Percentiles rank a stretch among this genome's conserved stretches.
phyloP scores from a whole-genome alignment of 495 filamentous ascomycete species.

The Talaromyces wortmannii region DNA sequence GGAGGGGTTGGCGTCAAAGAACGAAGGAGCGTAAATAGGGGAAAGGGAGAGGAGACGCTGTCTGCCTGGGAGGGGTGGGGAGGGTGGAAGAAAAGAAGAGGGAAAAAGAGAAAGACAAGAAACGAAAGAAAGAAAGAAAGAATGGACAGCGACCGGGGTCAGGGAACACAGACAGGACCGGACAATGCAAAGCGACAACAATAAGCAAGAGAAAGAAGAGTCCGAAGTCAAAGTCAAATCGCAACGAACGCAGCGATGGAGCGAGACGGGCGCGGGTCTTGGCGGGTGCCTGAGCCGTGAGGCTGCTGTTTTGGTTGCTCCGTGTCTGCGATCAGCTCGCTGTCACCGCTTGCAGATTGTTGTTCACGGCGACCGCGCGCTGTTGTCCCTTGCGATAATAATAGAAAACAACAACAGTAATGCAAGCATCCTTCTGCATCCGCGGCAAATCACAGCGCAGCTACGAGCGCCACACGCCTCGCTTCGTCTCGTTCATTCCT shows the following conservation, averaged over 20 bases:
- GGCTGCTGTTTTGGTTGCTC: too few species aligned
- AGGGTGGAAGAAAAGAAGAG: conserved; percentile 6
- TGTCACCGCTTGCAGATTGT: too few species aligned
- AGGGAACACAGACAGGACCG: neutral
- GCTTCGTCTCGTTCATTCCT: conserved; percentile 1
- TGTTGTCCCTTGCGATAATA: neutral
- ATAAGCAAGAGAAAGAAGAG: neutral
- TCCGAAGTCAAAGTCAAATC: neutral
- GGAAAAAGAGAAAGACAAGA: conserved; percentile 8
- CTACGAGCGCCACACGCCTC: neutral
- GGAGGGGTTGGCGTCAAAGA: neutral
- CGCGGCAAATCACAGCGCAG: neutral
- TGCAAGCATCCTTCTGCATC: too few species aligned
- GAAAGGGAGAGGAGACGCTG: conserved; percentile 4
- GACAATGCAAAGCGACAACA: neutral
- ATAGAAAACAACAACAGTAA: too few species aligned
- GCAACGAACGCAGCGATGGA: neutral
- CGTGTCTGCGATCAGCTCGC: too few species aligned
- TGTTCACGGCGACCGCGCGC: too few species aligned
- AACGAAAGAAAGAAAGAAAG: conserved; percentile 9
- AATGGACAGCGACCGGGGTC: neutral
- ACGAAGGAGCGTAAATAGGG: neutral
- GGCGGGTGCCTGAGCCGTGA: neutral
- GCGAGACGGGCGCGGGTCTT: neutral
- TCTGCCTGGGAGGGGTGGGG: conserved; percentile 5